Conservation (phyloP, 164 flowering plant species). For the Macadamia tetraphylla region DNA sequence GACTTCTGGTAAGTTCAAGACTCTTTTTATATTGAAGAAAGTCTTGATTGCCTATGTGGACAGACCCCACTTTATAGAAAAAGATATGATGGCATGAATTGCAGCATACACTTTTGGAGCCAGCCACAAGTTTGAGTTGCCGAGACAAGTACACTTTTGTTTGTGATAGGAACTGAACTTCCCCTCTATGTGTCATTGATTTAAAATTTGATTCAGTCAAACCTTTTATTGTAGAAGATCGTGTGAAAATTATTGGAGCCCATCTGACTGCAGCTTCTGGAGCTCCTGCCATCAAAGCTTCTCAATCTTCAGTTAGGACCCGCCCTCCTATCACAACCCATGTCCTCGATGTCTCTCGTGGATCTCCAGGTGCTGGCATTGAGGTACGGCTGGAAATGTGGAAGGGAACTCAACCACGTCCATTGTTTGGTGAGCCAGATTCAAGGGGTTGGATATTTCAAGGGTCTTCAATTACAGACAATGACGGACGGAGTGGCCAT, state of each 20-base stretch:
- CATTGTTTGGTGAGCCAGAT: slow-evolving; percentile 33
- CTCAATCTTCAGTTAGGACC: slow-evolving; percentile 36
- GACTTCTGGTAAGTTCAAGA: too few relatives aligned
- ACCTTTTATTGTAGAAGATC: slow-evolving; percentile 60
- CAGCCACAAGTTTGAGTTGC: too few relatives aligned
- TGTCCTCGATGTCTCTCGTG: slow-evolving; percentile 75
- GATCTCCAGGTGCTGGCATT: slow-evolving; percentile 71
- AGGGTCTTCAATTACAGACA: slow-evolving; percentile 69
- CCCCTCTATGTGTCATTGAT: too few relatives aligned
- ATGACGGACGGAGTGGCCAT: slow-evolving; percentile 81
- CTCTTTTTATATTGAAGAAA: too few relatives aligned
- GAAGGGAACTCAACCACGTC: slow-evolving; percentile 42
- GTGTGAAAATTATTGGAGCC: slow-evolving; percentile 60
- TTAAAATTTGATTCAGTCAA: slow-evolving; percentile 2
- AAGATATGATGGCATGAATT: too few relatives aligned
- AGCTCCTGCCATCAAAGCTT: slow-evolving; percentile 22
- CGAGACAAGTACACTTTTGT: too few relatives aligned
- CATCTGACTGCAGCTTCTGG: slow-evolving; percentile 51
- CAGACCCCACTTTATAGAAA: too few relatives aligned
- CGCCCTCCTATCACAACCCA: slow-evolving; percentile 97
- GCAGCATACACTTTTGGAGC: too few relatives aligned
- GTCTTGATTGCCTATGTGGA: too few relatives aligned
- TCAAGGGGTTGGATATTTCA: slow-evolving; percentile 39
- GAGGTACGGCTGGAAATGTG: slow-evolving; percentile 73
- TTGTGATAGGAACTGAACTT: too few relatives aligned